Base-by-base conservation (phyloP, 2,329 filamentous ascomycete genomes). In the Aspergillus chevalieri region DNA sequence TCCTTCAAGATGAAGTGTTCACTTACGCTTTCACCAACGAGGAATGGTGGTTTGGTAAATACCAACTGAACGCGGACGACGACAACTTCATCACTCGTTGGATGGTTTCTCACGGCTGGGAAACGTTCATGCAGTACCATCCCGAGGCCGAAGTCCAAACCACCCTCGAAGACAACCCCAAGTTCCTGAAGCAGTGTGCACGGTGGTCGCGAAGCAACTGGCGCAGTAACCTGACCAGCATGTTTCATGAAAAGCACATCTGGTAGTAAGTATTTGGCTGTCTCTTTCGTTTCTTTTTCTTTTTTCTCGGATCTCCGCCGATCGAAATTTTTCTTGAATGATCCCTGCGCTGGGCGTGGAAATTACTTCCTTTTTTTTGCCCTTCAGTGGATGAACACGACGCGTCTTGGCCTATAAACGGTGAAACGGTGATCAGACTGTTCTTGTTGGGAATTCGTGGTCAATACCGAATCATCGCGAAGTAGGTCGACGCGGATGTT, bases 81-180 rank as follows among this genome's bases (percentile, higher is more conserved):
- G 92, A 97, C 77, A 97, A 97, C 73, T 97, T 96, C 73, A 89
- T 97, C 60, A 96, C 92, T 6, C 85, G 92, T 50, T 97, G 92
- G 92, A 80, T 97, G 63, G 91, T 96, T 59, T 87, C 84, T 56
- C 86, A 95, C 73, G 81, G 85, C 58, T 95, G 89, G 88, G 89
- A 94, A 74, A 96, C 91, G 19, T 92, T 88, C 78, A 87, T 96
- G 69, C 92, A 97, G 74, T 95, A 95, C 73, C 86, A 95, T 68
- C 82, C 80, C 44, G 89, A 94, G 65, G 94, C 89, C 62, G 88
- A 94, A 71, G 86, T 97, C 52, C 85, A 93, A 74, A 97, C 92
- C 22, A 96, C 91, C 3, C 78, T 97, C 38, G 92, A 96, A 70
- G 87, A 92, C 67, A 86, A 91, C 65, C 76, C 80, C 49, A 94